These are phyloP conservation scores for Niveomyces coronatus DNA, from an alignment of 2,329 filamentous ascomycete genomes.

Conservation along the genomic window DNA sequence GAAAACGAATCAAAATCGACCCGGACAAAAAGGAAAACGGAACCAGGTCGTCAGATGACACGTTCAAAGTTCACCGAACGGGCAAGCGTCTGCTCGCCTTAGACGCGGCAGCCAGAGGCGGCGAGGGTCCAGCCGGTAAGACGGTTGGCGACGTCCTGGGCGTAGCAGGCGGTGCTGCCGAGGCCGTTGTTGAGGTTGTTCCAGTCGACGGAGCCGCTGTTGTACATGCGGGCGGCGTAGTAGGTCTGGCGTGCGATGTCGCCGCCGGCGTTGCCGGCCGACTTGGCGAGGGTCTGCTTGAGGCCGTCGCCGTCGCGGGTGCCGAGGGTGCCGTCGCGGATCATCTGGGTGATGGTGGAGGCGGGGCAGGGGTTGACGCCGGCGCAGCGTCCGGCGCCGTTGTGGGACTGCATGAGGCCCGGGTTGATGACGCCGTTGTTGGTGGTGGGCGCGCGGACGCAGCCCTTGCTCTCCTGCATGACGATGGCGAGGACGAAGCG, in stretches of 20 bases:
- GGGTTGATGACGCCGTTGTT: slow-evolving; percentile 5
- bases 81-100: too few species aligned
- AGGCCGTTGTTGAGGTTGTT: slow-evolving; percentile 1
- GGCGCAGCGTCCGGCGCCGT: background rate
- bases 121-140: slow-evolving; percentile 4
- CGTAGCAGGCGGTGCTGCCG: background rate
- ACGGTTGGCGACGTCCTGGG: slow-evolving; percentile 1
- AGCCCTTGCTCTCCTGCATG: slow-evolving; percentile 18
- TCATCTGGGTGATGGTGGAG: background rate
- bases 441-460: slow-evolving; percentile 3
- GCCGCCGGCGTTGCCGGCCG: background rate
- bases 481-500: slow-evolving; percentile 19
- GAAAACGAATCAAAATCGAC: too few species aligned
- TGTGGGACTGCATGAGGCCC: slow-evolving; percentile 5
- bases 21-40: too few species aligned
- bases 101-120: background rate
- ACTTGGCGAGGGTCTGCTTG: background rate
- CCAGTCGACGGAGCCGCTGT: slow-evolving; percentile 1
- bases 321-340: background rate
- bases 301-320: background rate
- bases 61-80: too few species aligned
- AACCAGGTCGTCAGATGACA: too few species aligned
- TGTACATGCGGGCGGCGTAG: background rate
- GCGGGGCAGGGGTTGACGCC: slow-evolving; percentile 1
- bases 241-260: background rate